phyloP scores from a whole-genome alignment of 2,329 filamentous ascomycete genomes.

The Cordyceps pruinosa region DNA sequence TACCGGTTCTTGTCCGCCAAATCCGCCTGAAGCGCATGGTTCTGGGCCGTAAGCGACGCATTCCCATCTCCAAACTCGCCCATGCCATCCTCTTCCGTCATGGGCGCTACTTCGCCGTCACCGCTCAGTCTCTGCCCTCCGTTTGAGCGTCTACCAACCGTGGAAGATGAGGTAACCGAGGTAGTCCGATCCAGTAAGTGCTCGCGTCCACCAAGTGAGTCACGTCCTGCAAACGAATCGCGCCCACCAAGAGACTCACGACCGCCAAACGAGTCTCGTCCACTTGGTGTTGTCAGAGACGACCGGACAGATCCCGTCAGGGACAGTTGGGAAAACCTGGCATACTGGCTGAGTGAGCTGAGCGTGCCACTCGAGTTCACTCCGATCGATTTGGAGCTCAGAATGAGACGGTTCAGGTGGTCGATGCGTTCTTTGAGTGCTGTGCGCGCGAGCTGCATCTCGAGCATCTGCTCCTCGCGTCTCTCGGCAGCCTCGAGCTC shows the following conservation, averaged over 20 bases:
- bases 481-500: constrained; percentile 77
- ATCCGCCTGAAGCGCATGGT: constrained; percentile 88
- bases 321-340: constrained; percentile 55
- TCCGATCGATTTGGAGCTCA: constrained; percentile 91
- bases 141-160: constrained; percentile 48
- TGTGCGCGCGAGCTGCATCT: constrained; percentile 95
- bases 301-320: constrained; percentile 55
- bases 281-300: constrained; percentile 58
- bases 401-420: constrained; percentile 87
- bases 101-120: constrained; percentile 30
- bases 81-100: constrained; percentile 59
- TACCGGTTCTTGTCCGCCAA: constrained; percentile 96
- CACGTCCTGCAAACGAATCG: constrained; percentile 4
- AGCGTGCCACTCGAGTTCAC: constrained; percentile 75
- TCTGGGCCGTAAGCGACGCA: constrained; percentile 76
- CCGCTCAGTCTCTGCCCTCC: constrained; percentile 36
- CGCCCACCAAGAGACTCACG: not conserved
- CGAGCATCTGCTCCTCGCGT: constrained; percentile 94
- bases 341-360: constrained; percentile 57
- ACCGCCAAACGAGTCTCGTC: constrained; percentile 6
- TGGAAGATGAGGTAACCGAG: constrained; percentile 61
- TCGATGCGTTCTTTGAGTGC: constrained; percentile 96
- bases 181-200: constrained; percentile 52
- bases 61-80: constrained; percentile 83
- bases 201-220: constrained; percentile 1